These are phyloP conservation scores for Dissoconium aciculare DNA, from an alignment of 2,329 filamentous ascomycete species.

Conservation along the genomic window DNA sequence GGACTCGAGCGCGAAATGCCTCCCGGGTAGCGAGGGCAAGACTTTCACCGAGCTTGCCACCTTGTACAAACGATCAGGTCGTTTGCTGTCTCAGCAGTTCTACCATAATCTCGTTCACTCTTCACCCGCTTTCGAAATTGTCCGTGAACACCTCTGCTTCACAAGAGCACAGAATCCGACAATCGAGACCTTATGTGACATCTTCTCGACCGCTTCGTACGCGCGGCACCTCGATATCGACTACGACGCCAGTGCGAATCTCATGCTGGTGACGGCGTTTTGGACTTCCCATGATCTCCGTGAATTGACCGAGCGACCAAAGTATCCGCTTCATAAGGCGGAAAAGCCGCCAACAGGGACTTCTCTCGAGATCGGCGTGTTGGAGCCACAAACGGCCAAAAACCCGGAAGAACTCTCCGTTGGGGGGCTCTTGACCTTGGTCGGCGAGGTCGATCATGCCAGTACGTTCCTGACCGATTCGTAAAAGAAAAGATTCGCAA, in stretches of 20 bases:
- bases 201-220: background rate
- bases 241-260: slow-evolving; percentile 53
- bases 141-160: background rate
- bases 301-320: background rate
- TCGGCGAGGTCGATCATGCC: slow-evolving; percentile 58
- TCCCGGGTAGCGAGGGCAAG: slow-evolving; percentile 27
- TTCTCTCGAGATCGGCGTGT: slow-evolving; percentile 63
- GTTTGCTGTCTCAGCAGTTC: slow-evolving; percentile 53
- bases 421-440: slow-evolving; percentile 60
- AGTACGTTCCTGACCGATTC: slow-evolving; percentile 33
- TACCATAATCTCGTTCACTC: slow-evolving; percentile 41
- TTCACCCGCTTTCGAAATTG: background rate
- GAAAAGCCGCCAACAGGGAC: slow-evolving; percentile 1
- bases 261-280: slow-evolving; percentile 48
- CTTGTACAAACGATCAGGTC: slow-evolving; percentile 44
- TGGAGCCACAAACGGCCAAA: slow-evolving; percentile 47
- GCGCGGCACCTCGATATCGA: slow-evolving; percentile 55
- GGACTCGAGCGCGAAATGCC: slow-evolving; percentile 41
- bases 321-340: slow-evolving; percentile 25
- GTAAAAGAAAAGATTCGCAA: background rate
- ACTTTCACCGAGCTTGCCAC: slow-evolving; percentile 31
- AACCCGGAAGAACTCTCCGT: slow-evolving; percentile 63
- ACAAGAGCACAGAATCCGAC: background rate
- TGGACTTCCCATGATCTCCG: slow-evolving; percentile 24
- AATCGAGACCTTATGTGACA: background rate